These are phyloP conservation scores for Penicillium waksmanii DNA, from an alignment of 495 filamentous ascomycete species.

Conservation along the genomic window DNA sequence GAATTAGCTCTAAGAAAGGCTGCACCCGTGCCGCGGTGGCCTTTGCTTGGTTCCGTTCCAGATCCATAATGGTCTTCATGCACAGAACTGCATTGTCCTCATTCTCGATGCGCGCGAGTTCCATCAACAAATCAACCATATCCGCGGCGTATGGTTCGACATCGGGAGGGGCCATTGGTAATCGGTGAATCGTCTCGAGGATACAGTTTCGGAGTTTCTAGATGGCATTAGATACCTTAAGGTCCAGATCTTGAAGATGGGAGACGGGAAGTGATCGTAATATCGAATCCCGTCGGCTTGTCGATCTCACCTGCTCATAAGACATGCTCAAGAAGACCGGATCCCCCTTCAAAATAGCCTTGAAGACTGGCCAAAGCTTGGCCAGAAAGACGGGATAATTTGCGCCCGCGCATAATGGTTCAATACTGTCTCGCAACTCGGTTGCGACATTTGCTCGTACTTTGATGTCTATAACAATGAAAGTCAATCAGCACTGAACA, in stretches of 20 bases:
- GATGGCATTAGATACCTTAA: conserved; percentile 11
- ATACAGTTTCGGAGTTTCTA: conserved; percentile 89
- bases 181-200: conserved; percentile 90
- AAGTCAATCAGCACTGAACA: conserved; percentile 6
- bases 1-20: conserved; percentile 86
- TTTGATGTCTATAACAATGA: conserved; percentile 65
- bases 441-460: conserved; percentile 74
- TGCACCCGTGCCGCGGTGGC: conserved; percentile 80
- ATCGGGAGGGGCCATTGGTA: conserved; percentile 81
- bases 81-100: conserved; percentile 98
- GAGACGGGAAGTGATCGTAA: conserved; percentile 1
- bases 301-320: conserved; percentile 70
- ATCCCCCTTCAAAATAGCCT: conserved; percentile 79
- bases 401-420: conserved; percentile 65
- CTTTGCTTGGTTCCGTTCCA: conserved; percentile 89
- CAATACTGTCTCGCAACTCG: conserved; percentile 83
- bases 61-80: conserved; percentile 97
- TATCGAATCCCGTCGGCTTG: conserved; percentile 5
- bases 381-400: conserved; percentile 77
- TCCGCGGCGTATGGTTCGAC: conserved; percentile 85
- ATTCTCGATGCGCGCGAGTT: conserved; percentile 85
- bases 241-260: not conserved
- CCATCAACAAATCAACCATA: conserved; percentile 87
- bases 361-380: conserved; percentile 87
- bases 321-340: conserved; percentile 90